A percentile compares a stretch with the other conserved stretches of the same genome.
phyloP scores from a whole-genome alignment of 1,284 basidiomycete genomes.

The Boletus sp. region DNA sequence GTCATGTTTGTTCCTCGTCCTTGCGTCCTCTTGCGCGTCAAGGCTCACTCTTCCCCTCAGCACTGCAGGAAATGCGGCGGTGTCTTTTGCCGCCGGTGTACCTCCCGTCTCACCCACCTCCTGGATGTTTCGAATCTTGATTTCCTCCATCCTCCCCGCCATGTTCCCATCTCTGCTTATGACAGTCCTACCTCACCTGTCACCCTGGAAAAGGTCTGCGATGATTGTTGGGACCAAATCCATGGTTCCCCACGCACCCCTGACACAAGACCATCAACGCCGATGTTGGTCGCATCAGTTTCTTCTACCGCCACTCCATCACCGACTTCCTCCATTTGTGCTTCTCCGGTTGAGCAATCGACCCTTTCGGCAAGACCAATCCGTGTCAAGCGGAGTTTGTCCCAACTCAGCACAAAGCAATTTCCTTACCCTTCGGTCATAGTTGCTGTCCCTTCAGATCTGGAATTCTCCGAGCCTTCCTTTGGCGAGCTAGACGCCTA shows the following conservation, averaged over 20 bases:
- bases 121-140: conserved; percentile 64
- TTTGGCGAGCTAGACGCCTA: conserved; percentile 64
- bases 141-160: conserved; percentile 65
- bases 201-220: conserved; percentile 54
- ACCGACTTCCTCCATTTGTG: conserved; percentile 34
- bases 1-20: conserved; percentile 50
- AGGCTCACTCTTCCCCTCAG: conserved; percentile 34
- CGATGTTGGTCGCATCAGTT: conserved; percentile 30
- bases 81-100: conserved; percentile 63
- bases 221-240: conserved; percentile 70
- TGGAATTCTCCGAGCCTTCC: conserved; percentile 39
- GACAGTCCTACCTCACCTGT: conserved; percentile 55
- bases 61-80: conserved; percentile 80
- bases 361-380: conserved; percentile 20
- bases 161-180: conserved; percentile 52
- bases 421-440: conserved; percentile 38
- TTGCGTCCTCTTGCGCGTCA: conserved; percentile 8
- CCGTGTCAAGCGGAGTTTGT: conserved; percentile 30
- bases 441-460: conserved; percentile 27
- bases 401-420: conserved; percentile 27
- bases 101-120: conserved; percentile 51
- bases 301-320: conserved; percentile 30
- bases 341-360: conserved; percentile 35
- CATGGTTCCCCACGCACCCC: conserved; percentile 51
- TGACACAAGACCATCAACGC: conserved; percentile 36